phyloP scores from a whole-genome alignment of 1,139 yeast genomes.

The Blastobotrys elegans region DNA sequence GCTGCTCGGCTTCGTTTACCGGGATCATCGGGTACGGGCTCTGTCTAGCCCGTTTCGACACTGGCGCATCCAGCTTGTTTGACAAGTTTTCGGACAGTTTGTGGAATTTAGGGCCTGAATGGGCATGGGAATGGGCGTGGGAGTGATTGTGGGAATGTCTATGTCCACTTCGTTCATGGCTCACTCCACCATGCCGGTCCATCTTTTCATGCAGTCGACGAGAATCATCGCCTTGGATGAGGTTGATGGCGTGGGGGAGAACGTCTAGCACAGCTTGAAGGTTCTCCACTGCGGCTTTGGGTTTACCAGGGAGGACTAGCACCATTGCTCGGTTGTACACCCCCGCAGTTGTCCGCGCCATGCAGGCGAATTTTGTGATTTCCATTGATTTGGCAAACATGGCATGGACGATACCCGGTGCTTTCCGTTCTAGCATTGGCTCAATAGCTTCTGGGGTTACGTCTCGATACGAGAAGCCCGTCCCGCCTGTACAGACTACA shows the following conservation, averaged over 20 bases:
- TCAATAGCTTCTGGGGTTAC: conserved; percentile 46
- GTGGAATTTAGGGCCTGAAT: conserved; percentile 24
- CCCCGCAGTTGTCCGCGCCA: conserved; percentile 48
- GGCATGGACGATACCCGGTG: conserved; percentile 45
- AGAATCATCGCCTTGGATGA: conserved; percentile 34
- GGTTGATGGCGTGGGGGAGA: conserved; percentile 41
- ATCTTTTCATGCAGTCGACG: conserved; percentile 36
- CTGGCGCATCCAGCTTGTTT: conserved; percentile 36
- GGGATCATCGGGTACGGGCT: conserved; percentile 46
- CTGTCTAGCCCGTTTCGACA: conserved; percentile 39
- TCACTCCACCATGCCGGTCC: conserved; percentile 17
- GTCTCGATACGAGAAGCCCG: conserved; percentile 44
- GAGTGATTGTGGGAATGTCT: conserved; percentile 18
- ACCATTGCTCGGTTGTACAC: conserved; percentile 33
- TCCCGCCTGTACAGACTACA: conserved; percentile 46
- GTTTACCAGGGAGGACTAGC: conserved; percentile 47
- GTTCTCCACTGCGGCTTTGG: conserved; percentile 44
- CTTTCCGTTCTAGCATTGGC: conserved; percentile 39
- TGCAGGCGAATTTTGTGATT: conserved; percentile 42
- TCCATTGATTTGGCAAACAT: conserved; percentile 40
- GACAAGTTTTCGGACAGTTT: conserved; percentile 26
- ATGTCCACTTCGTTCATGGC: conserved; percentile 22
- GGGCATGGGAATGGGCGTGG: conserved; percentile 19
- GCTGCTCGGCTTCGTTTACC: conserved; percentile 36
- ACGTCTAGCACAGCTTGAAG: conserved; percentile 36